Conservation (phyloP, 257 asterid species). For the Lantana camara region DNA sequence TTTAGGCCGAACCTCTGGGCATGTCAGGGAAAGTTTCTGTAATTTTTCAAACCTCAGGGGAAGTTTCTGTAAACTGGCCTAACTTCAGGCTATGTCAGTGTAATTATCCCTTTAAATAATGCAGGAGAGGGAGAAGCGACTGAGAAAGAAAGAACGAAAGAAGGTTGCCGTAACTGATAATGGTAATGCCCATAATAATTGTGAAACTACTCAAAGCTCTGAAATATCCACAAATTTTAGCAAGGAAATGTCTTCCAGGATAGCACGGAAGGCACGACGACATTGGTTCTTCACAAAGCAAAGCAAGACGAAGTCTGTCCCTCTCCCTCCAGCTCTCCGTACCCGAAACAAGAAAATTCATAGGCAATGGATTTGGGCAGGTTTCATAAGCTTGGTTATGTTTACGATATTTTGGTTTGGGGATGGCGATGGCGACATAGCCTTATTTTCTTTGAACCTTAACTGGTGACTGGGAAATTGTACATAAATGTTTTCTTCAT, state of each 20-base stretch:
- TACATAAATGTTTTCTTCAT: background rate
- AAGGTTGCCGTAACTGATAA: constrained; percentile 49
- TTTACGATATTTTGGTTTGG: constrained; percentile 71
- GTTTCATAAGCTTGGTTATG: constrained; percentile 44
- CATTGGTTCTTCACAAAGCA: constrained; percentile 48
- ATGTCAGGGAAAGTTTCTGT: no score
- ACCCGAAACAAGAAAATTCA: constrained; percentile 64
- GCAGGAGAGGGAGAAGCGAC: constrained; percentile 90
- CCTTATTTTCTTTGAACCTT: no score
- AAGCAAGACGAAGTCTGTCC: constrained; percentile 61
- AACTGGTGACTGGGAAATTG: constrained; percentile 19
- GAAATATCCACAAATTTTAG: constrained; percentile 42
- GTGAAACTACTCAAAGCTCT: constrained; percentile 45
- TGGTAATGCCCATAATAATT: constrained; percentile 35
- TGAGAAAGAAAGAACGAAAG: constrained; percentile 86
- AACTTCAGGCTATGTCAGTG: no score
- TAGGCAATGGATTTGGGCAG: constrained; percentile 91
- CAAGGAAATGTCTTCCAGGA: constrained; percentile 38
- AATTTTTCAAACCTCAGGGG: no score
- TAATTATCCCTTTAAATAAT: constrained; percentile 25
- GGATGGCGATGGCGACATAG: no score
- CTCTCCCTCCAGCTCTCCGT: constrained; percentile 92
- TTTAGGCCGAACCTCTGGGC: no score
- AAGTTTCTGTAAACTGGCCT: no score
- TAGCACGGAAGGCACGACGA: constrained; percentile 48